A percentile compares a stretch with the other conserved stretches of the same genome.
phyloP scores from a whole-genome alignment of 371 early-diverging fungal genomes.

The Quaeritorhiza haematococci region DNA sequence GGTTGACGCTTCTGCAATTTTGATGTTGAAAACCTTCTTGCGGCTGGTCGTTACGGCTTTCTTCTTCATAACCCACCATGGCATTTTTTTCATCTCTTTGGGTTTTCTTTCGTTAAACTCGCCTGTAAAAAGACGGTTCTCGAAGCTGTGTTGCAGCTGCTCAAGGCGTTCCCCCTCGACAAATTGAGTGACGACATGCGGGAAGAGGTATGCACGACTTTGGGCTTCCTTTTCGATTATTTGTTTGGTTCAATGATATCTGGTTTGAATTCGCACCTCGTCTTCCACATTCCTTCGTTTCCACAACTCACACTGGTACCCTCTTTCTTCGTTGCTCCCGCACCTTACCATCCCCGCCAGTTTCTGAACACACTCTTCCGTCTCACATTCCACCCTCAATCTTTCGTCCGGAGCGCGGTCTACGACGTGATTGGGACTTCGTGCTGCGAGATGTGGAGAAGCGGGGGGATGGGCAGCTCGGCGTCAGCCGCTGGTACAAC shows the following conservation, averaged over 20 bases:
- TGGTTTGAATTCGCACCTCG: no score
- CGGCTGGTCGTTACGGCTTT: no score
- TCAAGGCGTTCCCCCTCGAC: slow-evolving; percentile 31
- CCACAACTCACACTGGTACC: no score
- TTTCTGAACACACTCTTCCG: slow-evolving; percentile 27
- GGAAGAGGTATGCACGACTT: slow-evolving; percentile 25
- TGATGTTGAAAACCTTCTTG: no score
- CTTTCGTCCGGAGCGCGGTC: slow-evolving; percentile 21
- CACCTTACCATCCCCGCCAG: no score
- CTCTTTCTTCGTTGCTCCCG: no score
- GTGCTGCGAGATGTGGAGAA: no score
- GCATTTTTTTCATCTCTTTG: slow-evolving; percentile 1
- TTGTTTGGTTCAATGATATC: no score
- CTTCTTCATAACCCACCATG: no score
- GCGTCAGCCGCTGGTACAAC: no score
- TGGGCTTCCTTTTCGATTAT: neutral
- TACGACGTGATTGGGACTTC: slow-evolving; percentile 34
- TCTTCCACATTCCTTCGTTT: no score
- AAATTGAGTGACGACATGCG: slow-evolving; percentile 24
- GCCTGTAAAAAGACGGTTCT: slow-evolving; percentile 23
- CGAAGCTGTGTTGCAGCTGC: slow-evolving; percentile 20
- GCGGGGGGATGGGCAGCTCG: no score
- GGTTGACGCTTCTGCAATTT: neutral
- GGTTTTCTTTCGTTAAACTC: neutral
- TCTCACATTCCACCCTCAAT: slow-evolving; percentile 32